Conservation (phyloP, 192 early-diverging fungal species). For the Allomyces macrogynus region DNA sequence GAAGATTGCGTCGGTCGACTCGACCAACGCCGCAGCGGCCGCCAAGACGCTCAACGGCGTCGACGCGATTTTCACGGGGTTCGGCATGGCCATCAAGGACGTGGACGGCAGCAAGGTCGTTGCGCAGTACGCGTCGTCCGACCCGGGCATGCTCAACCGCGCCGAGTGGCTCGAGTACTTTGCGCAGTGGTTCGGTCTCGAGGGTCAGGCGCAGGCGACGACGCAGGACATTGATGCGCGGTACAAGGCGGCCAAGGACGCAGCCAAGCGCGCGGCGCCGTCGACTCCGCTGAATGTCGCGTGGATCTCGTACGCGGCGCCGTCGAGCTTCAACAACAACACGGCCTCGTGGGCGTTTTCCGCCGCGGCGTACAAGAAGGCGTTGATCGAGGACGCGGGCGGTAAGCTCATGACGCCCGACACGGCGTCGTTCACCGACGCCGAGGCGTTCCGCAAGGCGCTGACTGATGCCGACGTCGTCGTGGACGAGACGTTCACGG, state of each 20-base stretch:
- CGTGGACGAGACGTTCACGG: constrained; percentile 47
- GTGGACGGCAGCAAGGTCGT: constrained; percentile 14
- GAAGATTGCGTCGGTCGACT: constrained; percentile 16
- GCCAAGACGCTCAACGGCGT: constrained; percentile 12
- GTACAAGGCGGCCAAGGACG: neutral
- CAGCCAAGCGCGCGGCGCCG: neutral
- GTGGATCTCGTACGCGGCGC: constrained; percentile 37
- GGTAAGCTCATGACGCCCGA: constrained; percentile 28
- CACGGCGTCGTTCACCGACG: constrained; percentile 13
- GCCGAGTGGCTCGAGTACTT: constrained; percentile 32
- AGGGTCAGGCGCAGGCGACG: constrained; percentile 14
- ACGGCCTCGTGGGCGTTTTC: constrained; percentile 38
- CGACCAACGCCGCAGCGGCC: constrained; percentile 15
- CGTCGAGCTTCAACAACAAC: constrained; percentile 43
- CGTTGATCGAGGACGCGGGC: constrained; percentile 44
- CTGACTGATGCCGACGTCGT: constrained; percentile 37
- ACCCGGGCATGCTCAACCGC: constrained; percentile 16
- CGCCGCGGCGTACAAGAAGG: constrained; percentile 31
- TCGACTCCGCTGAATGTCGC: constrained; percentile 15
- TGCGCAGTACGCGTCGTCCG: constrained; percentile 14
- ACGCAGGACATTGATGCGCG: neutral
- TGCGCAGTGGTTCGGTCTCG: constrained; percentile 23
- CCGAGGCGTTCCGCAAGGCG: constrained; percentile 24
- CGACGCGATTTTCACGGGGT: constrained; percentile 13
- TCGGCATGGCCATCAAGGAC: constrained; percentile 13